Conservation (phyloP, 352 stramenopile genomes). For the Peronosclerospora sorghi region DNA sequence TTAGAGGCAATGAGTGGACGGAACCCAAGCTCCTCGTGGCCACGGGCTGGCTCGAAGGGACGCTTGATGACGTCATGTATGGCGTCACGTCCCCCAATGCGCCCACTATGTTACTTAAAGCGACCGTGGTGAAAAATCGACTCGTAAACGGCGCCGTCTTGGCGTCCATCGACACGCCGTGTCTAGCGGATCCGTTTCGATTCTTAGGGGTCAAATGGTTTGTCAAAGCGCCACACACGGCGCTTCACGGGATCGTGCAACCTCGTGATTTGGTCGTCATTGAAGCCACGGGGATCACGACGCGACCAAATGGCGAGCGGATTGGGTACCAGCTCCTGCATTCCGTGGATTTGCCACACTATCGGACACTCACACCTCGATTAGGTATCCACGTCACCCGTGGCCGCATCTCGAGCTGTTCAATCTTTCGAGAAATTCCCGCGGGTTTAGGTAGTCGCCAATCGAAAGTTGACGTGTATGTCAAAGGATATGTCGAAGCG, state of each 20-base stretch:
- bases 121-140: conserved; percentile 20
- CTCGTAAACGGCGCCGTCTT: conserved; percentile 23
- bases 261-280: conserved; percentile 34
- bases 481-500: conserved; percentile 29
- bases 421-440: conserved; percentile 17
- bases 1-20: conserved; percentile 21
- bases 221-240: conserved; percentile 24
- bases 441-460: conserved; percentile 8
- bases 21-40: conserved; percentile 27
- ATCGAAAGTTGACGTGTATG: conserved; percentile 27
- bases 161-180: conserved; percentile 18
- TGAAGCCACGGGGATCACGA: conserved; percentile 25
- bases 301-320: conserved; percentile 15
- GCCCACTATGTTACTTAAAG: conserved; percentile 38
- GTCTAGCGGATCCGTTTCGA: conserved; percentile 18
- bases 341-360: conserved; percentile 26
- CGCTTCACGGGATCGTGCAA: conserved; percentile 20
- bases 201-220: conserved; percentile 48
- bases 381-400: conserved; percentile 21
- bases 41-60: conserved; percentile 27
- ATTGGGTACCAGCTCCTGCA: conserved; percentile 34
- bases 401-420: conserved; percentile 31
- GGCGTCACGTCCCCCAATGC: conserved; percentile 35
- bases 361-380: conserved; percentile 8
- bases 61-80: conserved; percentile 57